phyloP scores from a whole-genome alignment of 192 early-diverging fungal species.

The Rhizophagus clarus region DNA sequence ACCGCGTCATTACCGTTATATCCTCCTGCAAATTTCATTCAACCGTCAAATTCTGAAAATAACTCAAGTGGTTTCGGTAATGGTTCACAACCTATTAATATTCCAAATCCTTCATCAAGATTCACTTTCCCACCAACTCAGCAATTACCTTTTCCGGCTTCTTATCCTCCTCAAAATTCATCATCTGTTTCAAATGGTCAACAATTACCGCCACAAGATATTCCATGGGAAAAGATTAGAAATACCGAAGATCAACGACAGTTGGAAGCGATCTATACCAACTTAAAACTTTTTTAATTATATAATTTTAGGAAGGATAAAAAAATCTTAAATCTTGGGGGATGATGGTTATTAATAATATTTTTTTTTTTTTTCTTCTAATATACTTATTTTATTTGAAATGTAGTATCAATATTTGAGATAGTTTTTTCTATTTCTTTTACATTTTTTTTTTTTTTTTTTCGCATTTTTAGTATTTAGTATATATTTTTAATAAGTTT shows the following conservation, averaged over 20 bases:
- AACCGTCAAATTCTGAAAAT: not conserved
- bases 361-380: no score
- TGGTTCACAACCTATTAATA: constrained; percentile 29
- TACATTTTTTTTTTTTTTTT: not conserved
- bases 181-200: not conserved
- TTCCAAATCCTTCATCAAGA: constrained; percentile 21
- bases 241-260: constrained; percentile 32
- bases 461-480: not conserved
- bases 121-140: constrained; percentile 21
- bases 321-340: no score
- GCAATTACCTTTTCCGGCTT: constrained; percentile 18
- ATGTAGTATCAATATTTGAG: no score
- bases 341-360: not conserved
- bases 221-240: constrained; percentile 26
- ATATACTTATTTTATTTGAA: not conserved
- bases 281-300: constrained; percentile 21
- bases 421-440: not conserved
- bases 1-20: constrained; percentile 20
- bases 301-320: not conserved
- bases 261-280: constrained; percentile 27
- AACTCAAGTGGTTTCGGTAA: not conserved
- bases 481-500: not conserved
- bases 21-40: constrained; percentile 29
- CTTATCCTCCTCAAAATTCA: constrained; percentile 27
- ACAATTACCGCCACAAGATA: constrained; percentile 30